These are phyloP conservation scores for Butyriboletus loyo DNA, from an alignment of 768 basidiomycete genomes.

Conservation along the genomic window DNA sequence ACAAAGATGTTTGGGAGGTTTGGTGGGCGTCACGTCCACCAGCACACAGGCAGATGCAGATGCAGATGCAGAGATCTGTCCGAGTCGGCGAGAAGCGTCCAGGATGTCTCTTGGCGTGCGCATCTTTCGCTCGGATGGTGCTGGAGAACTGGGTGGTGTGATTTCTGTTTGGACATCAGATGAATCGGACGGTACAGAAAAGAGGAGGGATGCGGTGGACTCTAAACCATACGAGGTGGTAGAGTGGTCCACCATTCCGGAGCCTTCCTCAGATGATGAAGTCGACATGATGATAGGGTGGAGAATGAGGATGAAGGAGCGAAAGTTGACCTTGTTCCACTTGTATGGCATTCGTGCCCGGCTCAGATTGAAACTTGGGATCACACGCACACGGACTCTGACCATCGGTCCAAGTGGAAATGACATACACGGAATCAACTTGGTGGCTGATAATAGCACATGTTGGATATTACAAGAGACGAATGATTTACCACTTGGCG, in stretches of 20 bases:
- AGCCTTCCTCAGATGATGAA: conserved; percentile 12
- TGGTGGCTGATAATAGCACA: conserved; percentile 1
- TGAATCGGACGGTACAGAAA: conserved; percentile 7
- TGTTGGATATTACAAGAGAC: background rate
- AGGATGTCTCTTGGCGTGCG: conserved; percentile 10
- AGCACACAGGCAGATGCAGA: background rate
- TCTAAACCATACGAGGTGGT: conserved; percentile 10
- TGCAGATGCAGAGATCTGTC: background rate
- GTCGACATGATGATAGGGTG: conserved; percentile 2
- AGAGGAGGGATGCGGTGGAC: conserved; percentile 11
- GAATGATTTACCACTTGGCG: conserved; percentile 52
- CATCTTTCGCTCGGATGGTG: conserved; percentile 4
- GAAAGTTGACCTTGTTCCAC: conserved; percentile 2
- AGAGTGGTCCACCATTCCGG: background rate
- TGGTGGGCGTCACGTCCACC: background rate
- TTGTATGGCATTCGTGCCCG: background rate
- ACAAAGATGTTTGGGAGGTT: background rate
- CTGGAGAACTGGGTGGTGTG: conserved; percentile 21
- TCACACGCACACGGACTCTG: background rate
- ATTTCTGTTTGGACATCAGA: conserved; percentile 19
- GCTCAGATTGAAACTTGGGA: conserved; percentile 14
- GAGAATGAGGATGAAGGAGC: background rate
- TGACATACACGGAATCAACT: background rate
- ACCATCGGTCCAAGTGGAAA: conserved; percentile 2
- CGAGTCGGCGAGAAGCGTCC: conserved; percentile 12